phyloP scores from a whole-genome alignment of 805 yeast genomes.

The Cyberlindnera xylosilytica region DNA sequence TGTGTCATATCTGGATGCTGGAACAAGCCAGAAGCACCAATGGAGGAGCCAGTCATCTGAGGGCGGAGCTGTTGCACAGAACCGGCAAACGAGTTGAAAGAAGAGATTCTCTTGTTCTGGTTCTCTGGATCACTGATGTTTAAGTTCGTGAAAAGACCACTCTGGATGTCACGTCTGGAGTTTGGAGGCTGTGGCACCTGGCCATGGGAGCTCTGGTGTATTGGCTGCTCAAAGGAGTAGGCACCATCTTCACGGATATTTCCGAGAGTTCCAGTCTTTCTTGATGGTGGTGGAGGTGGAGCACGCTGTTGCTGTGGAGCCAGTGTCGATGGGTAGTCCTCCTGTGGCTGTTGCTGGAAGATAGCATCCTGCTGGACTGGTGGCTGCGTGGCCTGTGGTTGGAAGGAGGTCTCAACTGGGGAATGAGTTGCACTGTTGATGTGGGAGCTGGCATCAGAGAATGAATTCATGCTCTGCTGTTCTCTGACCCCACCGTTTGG shows the following conservation, averaged over 20 bases:
- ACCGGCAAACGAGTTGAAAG: constrained; percentile 27
- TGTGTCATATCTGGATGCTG: constrained; percentile 48
- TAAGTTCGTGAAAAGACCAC: constrained; percentile 45
- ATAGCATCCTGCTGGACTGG: background rate
- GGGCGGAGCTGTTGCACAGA: constrained; percentile 35
- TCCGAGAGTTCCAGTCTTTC: constrained; percentile 37
- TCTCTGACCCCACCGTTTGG: background rate
- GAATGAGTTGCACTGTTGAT: constrained; percentile 14
- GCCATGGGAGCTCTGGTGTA: constrained; percentile 15
- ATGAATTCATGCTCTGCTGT: constrained; percentile 13
- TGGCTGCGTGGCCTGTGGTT: constrained; percentile 1
- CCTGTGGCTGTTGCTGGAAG: constrained; percentile 2
- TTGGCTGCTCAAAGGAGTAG: constrained; percentile 16
- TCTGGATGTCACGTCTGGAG: constrained; percentile 39
- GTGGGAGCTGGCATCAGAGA: constrained; percentile 16
- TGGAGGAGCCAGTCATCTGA: constrained; percentile 42
- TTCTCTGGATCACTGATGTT: constrained; percentile 34
- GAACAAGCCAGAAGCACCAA: constrained; percentile 35
- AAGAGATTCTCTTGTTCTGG: constrained; percentile 25
- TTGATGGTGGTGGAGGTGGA: constrained; percentile 58
- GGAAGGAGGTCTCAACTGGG: constrained; percentile 7
- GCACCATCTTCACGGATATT: constrained; percentile 33
- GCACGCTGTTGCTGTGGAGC: constrained; percentile 33
- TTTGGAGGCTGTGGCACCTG: constrained; percentile 17
- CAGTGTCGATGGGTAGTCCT: constrained; percentile 29